Evolutionary conservation across 2,329 filamentous ascomycete species (phyloP).

Genomic region (Cladophialophora psammophila): DNA sequence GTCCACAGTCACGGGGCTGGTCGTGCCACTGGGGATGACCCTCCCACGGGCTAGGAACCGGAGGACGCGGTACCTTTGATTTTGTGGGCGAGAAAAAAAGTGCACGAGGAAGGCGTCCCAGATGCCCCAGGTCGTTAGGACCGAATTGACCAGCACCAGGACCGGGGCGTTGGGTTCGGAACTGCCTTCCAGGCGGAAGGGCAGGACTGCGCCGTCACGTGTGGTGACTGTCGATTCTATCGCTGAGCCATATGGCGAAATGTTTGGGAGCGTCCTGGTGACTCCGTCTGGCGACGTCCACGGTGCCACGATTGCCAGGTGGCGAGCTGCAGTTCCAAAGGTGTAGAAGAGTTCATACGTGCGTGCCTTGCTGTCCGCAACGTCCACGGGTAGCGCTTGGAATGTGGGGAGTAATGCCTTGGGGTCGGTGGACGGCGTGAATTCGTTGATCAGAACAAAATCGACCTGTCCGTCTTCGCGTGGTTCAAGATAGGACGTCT

Average conservation of each 20-base stretch:
- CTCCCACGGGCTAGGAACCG: conserved; percentile 81
- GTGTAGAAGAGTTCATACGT: conserved; percentile 78
- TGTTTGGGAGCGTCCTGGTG: conserved; percentile 62
- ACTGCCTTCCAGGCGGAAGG: conserved; percentile 76
- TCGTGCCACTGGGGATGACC: conserved; percentile 50
- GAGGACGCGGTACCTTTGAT: conserved; percentile 73
- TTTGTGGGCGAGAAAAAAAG: conserved; percentile 62
- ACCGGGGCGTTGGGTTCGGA: conserved; percentile 71
- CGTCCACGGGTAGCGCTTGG: conserved; percentile 36
- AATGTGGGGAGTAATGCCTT: not conserved
- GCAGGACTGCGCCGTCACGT: conserved; percentile 71
- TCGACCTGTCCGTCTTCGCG: conserved; percentile 57
- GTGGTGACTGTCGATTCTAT: conserved; percentile 74
- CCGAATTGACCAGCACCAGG: conserved; percentile 79
- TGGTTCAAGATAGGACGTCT: conserved; percentile 69
- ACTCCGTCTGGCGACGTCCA: conserved; percentile 64
- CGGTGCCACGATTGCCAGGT: conserved; percentile 62
- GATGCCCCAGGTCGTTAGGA: conserved; percentile 79
- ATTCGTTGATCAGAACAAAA: conserved; percentile 76
- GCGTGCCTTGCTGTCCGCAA: conserved; percentile 65
- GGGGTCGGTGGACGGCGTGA: conserved; percentile 70
- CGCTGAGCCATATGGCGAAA: conserved; percentile 48
- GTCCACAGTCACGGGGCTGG: conserved; percentile 61
- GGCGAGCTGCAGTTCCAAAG: conserved; percentile 76
- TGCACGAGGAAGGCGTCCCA: conserved; percentile 76